Evolutionary conservation across 192 early-diverging fungal species (phyloP).

Genomic region (Chytriomyces sp.): DNA sequence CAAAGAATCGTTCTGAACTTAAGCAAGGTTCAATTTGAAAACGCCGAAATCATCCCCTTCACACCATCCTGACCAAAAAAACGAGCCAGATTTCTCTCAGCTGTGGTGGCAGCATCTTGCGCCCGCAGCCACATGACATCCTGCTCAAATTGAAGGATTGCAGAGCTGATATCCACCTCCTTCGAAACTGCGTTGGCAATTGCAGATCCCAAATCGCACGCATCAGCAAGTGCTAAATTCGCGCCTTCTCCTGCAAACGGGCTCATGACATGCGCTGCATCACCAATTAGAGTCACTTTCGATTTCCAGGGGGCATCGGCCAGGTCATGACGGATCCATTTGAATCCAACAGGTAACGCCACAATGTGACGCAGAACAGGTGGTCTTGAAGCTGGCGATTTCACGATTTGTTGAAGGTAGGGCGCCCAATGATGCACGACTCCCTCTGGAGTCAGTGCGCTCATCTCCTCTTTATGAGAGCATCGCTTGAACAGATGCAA

Average conservation of each 20-base stretch:
- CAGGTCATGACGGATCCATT: neutral
- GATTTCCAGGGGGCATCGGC: neutral
- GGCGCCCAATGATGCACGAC: too few relatives aligned
- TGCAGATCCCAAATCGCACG: conserved; percentile 14
- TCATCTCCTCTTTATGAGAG: neutral
- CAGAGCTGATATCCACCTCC: neutral
- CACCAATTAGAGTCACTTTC: neutral
- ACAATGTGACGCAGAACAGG: conserved; percentile 2
- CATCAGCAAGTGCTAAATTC: conserved; percentile 29
- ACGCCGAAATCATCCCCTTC: too few relatives aligned
- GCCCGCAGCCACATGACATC: neutral
- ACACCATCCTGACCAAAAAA: neutral
- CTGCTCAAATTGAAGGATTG: neutral
- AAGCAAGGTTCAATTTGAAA: too few relatives aligned
- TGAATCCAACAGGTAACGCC: conserved; percentile 1
- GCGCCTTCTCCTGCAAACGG: conserved; percentile 33
- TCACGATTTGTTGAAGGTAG: neutral
- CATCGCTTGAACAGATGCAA: neutral
- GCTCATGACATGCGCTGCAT: conserved; percentile 21
- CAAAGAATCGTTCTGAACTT: too few relatives aligned
- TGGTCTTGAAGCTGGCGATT: neutral
- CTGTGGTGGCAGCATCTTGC: neutral
- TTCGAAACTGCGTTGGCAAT: too few relatives aligned
- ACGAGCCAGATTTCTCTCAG: neutral
- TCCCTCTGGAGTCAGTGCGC: neutral